Base-by-base conservation (phyloP, 208 protist species). In the Crithidia acanthocephali region DNA sequence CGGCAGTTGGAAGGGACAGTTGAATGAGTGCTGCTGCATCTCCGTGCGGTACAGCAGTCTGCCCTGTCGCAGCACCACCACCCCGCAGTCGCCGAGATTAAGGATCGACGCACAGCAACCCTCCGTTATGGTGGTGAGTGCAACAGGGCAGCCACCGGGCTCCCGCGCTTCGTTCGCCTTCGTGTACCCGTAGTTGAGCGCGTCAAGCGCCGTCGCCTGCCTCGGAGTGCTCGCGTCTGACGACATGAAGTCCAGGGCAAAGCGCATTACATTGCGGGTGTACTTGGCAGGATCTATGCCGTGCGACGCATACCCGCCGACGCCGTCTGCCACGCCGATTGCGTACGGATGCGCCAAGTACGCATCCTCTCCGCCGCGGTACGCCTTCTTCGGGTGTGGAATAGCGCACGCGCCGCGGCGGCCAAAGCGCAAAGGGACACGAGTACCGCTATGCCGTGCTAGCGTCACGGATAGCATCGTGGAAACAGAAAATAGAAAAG, bases 11-110 rank as follows among this genome's bases (percentile, higher is more conserved):
- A 83, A 95, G 0, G 92, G 92, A 64, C 92, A 96, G 74, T 96
- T 95, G 68, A 96, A 96, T 40, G 72, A 80, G 61, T 96, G 92
- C 69, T 96, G 89, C 78, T 95, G 89, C 28, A 77, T 70, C 65
- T 80, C 77, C 1, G 87, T 87, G 9, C 76, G 82, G 59, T 85
- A 93, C 27, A 96, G 73, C 15, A 95, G 74, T 55, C 80, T 76
- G 1, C 76, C 79, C 25, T 87, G 73, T 11, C 92, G 83, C 72
- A 94, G 28, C 16, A 93, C 76, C 7, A 91, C 73, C 11, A 87
- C 69, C 22, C 92, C 92, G 56, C 92, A 96, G 76, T 96, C 92
- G 51, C 92, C 92, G 23, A 96, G 74, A 66, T 95, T 96, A 44
- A 96, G 76, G n/a, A 96, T 81, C 4, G 87, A 93, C 8, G 78